phyloP scores from a whole-genome alignment of 2,329 filamentous ascomycete genomes.

The Shiraia sp. region DNA sequence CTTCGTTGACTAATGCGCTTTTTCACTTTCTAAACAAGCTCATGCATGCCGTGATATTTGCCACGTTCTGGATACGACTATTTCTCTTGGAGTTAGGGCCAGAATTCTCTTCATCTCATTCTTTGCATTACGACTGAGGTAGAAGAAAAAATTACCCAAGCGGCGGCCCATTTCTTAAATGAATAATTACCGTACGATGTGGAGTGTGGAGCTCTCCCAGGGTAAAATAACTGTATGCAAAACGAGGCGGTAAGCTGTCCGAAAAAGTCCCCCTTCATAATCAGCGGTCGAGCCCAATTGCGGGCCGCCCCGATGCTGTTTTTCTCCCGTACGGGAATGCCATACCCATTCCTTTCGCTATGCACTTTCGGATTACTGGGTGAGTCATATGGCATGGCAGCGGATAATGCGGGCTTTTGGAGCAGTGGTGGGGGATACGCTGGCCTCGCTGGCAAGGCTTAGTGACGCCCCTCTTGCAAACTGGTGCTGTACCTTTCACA shows the following conservation, averaged over 20 bases:
- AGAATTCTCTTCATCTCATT: background rate
- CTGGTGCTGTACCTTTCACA: no score
- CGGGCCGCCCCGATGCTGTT: constrained; percentile 6
- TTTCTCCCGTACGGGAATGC: background rate
- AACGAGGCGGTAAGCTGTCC: background rate
- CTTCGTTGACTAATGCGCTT: background rate
- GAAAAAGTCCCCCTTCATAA: background rate
- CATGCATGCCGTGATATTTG: background rate
- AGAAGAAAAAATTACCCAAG: no score
- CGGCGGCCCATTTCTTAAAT: no score
- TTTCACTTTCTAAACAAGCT: background rate
- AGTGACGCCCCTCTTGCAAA: background rate
- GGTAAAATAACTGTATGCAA: background rate
- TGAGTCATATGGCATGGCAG: background rate
- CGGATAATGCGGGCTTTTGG: background rate
- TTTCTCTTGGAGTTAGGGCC: background rate
- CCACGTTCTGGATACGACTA: background rate
- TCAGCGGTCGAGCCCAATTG: constrained; percentile 14
- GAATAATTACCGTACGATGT: no score
- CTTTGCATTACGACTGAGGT: no score
- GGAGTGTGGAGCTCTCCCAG: background rate
- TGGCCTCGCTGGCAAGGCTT: background rate
- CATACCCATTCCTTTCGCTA: background rate
- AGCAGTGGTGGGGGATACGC: background rate
- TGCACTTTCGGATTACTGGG: background rate